phyloP scores from a whole-genome alignment of 495 filamentous ascomycete genomes.

The Aspergillus cristatus region DNA sequence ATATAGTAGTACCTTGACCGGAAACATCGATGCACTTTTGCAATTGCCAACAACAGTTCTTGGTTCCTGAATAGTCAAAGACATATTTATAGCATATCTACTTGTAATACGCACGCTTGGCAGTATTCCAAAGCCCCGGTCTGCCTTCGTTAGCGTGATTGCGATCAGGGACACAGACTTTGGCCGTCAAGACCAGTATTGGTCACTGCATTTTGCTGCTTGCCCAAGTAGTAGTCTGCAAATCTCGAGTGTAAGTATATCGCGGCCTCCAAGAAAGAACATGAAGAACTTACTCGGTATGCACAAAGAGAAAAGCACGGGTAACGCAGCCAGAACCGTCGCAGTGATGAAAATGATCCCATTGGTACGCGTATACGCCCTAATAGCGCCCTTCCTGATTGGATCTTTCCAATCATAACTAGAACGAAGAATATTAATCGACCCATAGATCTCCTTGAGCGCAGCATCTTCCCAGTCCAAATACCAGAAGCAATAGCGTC shows the following conservation, averaged over 20 bases:
- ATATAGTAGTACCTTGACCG: no score
- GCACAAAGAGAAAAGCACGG: constrained; percentile 5
- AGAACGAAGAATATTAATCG: background rate
- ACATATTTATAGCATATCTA: no score
- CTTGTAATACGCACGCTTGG: no score
- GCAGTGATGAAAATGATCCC: constrained; percentile 6
- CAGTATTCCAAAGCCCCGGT: no score
- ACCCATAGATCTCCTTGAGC: constrained; percentile 1
- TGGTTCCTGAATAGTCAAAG: no score
- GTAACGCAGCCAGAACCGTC: constrained; percentile 5
- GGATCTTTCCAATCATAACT: constrained; percentile 4
- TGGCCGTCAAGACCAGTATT: constrained; percentile 8
- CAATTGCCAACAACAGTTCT: no score
- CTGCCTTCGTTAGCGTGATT: no score
- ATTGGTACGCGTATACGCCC: constrained; percentile 6
- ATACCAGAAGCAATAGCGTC: constrained; percentile 6
- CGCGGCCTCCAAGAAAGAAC: no score
- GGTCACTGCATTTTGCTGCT: constrained; percentile 10
- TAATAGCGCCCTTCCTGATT: constrained; percentile 6
- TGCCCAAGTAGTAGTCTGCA: constrained; percentile 9
- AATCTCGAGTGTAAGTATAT: no score
- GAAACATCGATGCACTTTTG: no score
- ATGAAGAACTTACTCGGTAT: background rate
- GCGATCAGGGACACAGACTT: no score
- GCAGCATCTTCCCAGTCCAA: constrained; percentile 6